Evolutionary conservation across 192 early-diverging fungal genomes (phyloP).

Genomic region (Piromyces sp.): DNA sequence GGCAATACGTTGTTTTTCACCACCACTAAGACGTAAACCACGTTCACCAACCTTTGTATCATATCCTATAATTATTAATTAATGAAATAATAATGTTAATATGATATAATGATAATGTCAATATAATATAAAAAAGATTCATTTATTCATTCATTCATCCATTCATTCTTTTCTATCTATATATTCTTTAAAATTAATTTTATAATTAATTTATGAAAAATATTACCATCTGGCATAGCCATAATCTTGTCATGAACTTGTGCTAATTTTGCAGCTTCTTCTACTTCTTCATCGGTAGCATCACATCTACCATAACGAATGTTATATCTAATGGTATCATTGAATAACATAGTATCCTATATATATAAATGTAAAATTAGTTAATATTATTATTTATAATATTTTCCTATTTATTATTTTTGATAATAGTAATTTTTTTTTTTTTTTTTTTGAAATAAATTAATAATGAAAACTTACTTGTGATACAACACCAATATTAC

Average conservation of each 20-base stretch:
- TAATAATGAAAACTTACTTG: no score
- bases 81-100: no score
- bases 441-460: no score
- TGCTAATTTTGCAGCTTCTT: conserved; percentile 48
- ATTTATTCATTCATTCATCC: no score
- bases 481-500: conserved; percentile 80
- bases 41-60: conserved; percentile 50
- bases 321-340: conserved; percentile 87
- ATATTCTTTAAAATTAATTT: no score
- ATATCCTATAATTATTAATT: conserved; percentile 21
- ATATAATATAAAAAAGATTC: no score
- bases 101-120: no score
- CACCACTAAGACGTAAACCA: conserved; percentile 59
- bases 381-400: no score
- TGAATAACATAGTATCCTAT: conserved; percentile 89
- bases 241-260: conserved; percentile 68
- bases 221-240: conserved; percentile 51
- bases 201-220: neutral
- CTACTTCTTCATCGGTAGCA: conserved; percentile 51
- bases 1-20: conserved; percentile 81
- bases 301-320: conserved; percentile 63
- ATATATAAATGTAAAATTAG: no score
- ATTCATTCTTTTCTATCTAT: no score
- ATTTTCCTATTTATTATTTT: no score
- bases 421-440: no score